These are phyloP conservation scores for Telopea speciosissima DNA, from an alignment of 177 flowering plant genomes.

Conservation along the genomic window DNA sequence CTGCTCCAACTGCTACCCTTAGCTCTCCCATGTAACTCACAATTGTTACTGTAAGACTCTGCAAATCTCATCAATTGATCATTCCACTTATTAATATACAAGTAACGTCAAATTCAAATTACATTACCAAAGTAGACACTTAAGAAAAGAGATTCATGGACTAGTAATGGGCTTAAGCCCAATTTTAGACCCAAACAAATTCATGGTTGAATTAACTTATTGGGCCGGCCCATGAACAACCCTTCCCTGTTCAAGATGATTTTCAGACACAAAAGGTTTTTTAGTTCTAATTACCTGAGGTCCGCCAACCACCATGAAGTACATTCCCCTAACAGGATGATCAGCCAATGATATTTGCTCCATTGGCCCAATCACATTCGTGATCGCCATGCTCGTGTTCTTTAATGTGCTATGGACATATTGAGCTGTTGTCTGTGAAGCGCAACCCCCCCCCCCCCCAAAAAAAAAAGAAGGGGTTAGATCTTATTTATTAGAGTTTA, in stretches of 20 bases:
- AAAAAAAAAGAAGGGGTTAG: too few relatives aligned
- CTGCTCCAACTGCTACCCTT: constrained; percentile 28
- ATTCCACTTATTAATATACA: neutral
- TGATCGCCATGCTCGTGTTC: constrained; percentile 26
- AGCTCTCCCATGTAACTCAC: constrained; percentile 40
- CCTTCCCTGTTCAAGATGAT: neutral
- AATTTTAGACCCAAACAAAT: too few relatives aligned
- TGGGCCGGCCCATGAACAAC: neutral
- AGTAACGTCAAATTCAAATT: too few relatives aligned
- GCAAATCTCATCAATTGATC: constrained; percentile 15
- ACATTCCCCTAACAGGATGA: constrained; percentile 23
- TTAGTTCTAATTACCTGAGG: constrained; percentile 25
- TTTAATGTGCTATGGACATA: constrained; percentile 15
- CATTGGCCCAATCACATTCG: constrained; percentile 29
- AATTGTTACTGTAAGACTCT: constrained; percentile 33
- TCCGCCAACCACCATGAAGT: constrained; percentile 20
- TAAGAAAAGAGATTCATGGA: too few relatives aligned
- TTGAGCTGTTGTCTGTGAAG: constrained; percentile 19
- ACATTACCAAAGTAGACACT: too few relatives aligned
- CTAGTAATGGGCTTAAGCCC: too few relatives aligned
- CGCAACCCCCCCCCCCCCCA: too few relatives aligned
- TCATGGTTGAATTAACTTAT: too few relatives aligned
- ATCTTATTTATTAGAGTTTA: neutral
- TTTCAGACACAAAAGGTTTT: neutral
- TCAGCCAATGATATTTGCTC: constrained; percentile 20